Percentiles rank a stretch among this genome's conserved stretches.
phyloP scores from a whole-genome alignment of 2,329 filamentous ascomycete genomes.

The Diaporthe citrichinensis region DNA sequence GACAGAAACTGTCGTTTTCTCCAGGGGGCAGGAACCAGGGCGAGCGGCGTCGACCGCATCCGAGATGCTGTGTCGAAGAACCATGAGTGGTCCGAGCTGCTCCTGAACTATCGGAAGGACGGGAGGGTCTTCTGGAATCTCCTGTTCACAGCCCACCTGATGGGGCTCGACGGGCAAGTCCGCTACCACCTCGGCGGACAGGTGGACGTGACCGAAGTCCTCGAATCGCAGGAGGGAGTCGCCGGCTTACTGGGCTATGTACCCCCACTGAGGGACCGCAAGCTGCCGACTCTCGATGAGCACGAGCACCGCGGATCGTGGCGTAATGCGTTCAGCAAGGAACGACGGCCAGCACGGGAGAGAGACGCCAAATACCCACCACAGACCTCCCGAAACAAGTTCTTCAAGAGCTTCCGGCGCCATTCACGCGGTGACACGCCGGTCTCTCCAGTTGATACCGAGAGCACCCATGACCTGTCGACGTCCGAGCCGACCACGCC shows the following conservation, averaged over 20 bases:
- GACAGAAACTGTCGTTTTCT: constrained; percentile 32
- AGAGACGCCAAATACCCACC: constrained; percentile 32
- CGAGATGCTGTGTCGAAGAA: constrained; percentile 23
- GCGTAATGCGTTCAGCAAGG: not conserved
- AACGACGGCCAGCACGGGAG: not conserved
- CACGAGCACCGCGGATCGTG: constrained; percentile 15
- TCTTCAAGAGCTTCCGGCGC: constrained; percentile 32
- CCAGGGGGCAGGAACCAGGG: constrained; percentile 23
- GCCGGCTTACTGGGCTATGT: constrained; percentile 10
- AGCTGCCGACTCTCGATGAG: not conserved
- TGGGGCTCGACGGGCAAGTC: not conserved
- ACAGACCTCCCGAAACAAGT: constrained; percentile 31
- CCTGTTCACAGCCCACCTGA: constrained; percentile 25
- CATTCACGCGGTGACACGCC: not conserved
- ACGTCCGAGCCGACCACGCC: constrained; percentile 34
- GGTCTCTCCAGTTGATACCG: not conserved
- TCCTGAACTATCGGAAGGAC: constrained; percentile 32
- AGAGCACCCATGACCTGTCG: not conserved
- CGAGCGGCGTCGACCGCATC: constrained; percentile 35
- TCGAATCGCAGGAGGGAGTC: constrained; percentile 28
- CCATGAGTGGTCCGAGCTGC: constrained; percentile 34
- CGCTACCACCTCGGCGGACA: constrained; percentile 36
- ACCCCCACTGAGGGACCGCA: not conserved
- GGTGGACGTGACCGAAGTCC: constrained; percentile 36
- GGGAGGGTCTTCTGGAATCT: constrained; percentile 37